phyloP scores from a whole-genome alignment of 805 yeast species.

The Pichia paraexigua region DNA sequence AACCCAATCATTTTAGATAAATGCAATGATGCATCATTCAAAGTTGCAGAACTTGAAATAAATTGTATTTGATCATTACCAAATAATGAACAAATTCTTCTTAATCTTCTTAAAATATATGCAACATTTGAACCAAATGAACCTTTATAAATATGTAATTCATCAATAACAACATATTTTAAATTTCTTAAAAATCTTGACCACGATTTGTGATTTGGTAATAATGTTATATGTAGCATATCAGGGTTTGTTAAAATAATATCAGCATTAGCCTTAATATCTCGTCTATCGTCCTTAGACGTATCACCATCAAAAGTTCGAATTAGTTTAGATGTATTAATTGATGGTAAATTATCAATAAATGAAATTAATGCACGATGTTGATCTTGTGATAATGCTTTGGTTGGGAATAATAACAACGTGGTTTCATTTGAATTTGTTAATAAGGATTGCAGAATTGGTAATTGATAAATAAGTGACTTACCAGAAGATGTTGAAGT shows the following conservation, averaged over 20 bases:
- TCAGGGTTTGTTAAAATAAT: conserved; percentile 94
- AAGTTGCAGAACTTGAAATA: conserved; percentile 92
- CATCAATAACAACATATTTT: conserved; percentile 72
- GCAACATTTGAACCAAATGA: conserved; percentile 92
- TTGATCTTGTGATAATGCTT: conserved; percentile 97
- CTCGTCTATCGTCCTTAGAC: conserved; percentile 42
- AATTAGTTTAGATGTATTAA: conserved; percentile 5
- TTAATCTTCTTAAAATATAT: conserved; percentile 68
- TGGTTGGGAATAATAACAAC: conserved; percentile 89
- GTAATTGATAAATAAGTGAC: conserved; percentile 84
- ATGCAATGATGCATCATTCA: conserved; percentile 63
- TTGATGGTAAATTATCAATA: conserved; percentile 5
- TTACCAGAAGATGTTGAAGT: conserved; percentile 97
- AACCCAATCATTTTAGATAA: conserved; percentile 72
- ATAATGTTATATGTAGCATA: conserved; percentile 74
- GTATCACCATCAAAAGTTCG: conserved; percentile 92
- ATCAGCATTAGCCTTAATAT: conserved; percentile 55
- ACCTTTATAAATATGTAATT: conserved; percentile 82
- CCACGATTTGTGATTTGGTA: conserved; percentile 78
- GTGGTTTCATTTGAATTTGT: conserved; percentile 48
- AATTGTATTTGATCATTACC: conserved; percentile 53
- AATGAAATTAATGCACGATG: conserved; percentile 58
- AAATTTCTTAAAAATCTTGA: conserved; percentile 55
- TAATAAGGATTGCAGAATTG: conserved; percentile 52
- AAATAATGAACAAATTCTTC: conserved; percentile 49